Base-by-base conservation (phyloP, 164 flowering plant species). In the Houttuynia cordata region DNA sequence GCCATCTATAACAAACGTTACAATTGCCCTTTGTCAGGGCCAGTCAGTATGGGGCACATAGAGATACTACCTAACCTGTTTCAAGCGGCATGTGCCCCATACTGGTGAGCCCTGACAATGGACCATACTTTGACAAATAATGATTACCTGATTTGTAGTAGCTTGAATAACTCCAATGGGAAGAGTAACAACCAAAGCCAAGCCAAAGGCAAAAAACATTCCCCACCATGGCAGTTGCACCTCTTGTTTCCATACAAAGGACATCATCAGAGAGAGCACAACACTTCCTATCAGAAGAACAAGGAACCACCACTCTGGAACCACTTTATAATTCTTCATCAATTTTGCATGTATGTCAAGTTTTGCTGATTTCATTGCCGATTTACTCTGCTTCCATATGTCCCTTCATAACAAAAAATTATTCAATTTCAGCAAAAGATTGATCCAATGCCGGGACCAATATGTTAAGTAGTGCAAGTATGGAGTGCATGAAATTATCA, bases 131-230 rank as follows among this genome's bases (percentile, higher is more conserved):
- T 41, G 45, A 41, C 10, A 41, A 41, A 8, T 41, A 30, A n/a
- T 13, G 20, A 41, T 30, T 72, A 87, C 98, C 88, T 91, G 96
- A 71, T 88, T 91, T 61, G 98, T 91, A 19, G 98, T 91, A 23
- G 98, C 98, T 78, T 89, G 96, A 66, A 91, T 89, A 75, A 91
- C 89, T 12, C 98, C 98, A 60, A 89, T 85, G 8, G 98, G 98
- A 53, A 91, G 86, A 8, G 98, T 91, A 39, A 91, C 84, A 53
- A 87, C 8, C 73, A 68, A 87, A 58, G 98, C 95, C 74, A 91
- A 70, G 14, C 20, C 81, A 65, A 87, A 91, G 20, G 95, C 98
- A 37, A 91, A 84, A 51, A 91, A 76, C 86, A 89, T 67, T 1
- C 90, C 95, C 96, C 97, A 91, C 96, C 96, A 91, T 13, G 82